Conservation (phyloP, 1,284 basidiomycete genomes). For the Tilletia setariae region DNA sequence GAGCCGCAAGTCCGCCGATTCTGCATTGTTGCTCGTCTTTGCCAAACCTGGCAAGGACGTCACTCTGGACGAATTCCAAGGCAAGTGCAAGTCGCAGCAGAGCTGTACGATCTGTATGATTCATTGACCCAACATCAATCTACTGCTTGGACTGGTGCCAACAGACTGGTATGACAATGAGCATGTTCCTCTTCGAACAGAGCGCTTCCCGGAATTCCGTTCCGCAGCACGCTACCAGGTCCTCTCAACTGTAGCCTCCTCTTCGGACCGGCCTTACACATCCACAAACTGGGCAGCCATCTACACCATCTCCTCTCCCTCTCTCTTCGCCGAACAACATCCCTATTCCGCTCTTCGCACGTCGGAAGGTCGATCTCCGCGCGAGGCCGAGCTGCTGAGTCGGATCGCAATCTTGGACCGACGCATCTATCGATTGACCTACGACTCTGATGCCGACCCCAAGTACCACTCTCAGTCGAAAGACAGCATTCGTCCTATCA, state of each 20-base stretch:
- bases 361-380: conserved; percentile 32
- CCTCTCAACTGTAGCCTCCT: not conserved
- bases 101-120: not conserved
- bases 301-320: conserved; percentile 51
- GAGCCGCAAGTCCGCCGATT: conserved; percentile 24
- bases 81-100: conserved; percentile 21
- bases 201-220: conserved; percentile 24
- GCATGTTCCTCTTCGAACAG: conserved; percentile 54
- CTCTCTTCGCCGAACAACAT: conserved; percentile 43
- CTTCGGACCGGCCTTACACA: conserved; percentile 4
- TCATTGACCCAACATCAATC: not conserved
- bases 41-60: conserved; percentile 44
- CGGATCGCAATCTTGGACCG: conserved; percentile 54
- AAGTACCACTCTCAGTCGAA: not conserved
- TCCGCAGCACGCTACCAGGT: conserved; percentile 26
- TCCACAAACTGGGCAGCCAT: conserved; percentile 47
- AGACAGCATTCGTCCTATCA: not conserved
- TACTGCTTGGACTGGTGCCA: not conserved
- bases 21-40: conserved; percentile 49
- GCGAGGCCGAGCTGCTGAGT: conserved; percentile 54
- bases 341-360: conserved; percentile 50
- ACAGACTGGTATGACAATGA: conserved; percentile 57
- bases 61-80: conserved; percentile 46
- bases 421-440: conserved; percentile 48
- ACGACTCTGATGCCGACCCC: conserved; percentile 25